phyloP scores from a whole-genome alignment of 768 basidiomycete species.

The Lactarius vividus region DNA sequence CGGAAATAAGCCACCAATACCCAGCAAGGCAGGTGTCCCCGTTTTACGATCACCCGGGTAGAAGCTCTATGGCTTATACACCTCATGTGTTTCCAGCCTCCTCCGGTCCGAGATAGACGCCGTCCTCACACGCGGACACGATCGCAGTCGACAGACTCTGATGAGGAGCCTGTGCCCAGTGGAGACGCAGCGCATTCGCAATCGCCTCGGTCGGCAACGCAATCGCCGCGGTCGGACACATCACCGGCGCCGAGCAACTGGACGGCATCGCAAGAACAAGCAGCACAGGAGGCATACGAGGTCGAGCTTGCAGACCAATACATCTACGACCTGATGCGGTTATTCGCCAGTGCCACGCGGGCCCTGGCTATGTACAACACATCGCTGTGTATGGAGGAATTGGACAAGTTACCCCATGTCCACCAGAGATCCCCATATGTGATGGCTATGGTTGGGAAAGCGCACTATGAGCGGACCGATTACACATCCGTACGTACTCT shows the following conservation, averaged over 20 bases:
- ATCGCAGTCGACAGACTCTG: slow-evolving; percentile 65
- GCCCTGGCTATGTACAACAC: slow-evolving; percentile 76
- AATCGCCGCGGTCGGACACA: slow-evolving; percentile 45
- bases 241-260: slow-evolving; percentile 61
- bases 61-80: slow-evolving; percentile 11
- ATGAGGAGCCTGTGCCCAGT: slow-evolving; percentile 53
- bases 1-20: slow-evolving; percentile 46
- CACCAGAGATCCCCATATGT: slow-evolving; percentile 78
- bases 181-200: slow-evolving; percentile 57
- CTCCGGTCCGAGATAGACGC: slow-evolving; percentile 56
- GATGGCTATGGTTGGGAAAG: slow-evolving; percentile 78
- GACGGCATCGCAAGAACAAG: slow-evolving; percentile 66
- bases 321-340: slow-evolving; percentile 75
- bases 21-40: slow-evolving; percentile 50
- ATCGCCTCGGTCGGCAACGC: slow-evolving; percentile 43
- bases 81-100: slow-evolving; percentile 30
- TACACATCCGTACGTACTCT: slow-evolving; percentile 72
- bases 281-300: slow-evolving; percentile 69
- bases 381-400: slow-evolving; percentile 65
- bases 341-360: slow-evolving; percentile 77
- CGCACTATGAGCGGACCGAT: slow-evolving; percentile 86
- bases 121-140: slow-evolving; percentile 53
- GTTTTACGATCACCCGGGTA: background rate
- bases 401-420: slow-evolving; percentile 70
- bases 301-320: slow-evolving; percentile 76